A percentile compares a stretch with the other conserved stretches of the same genome.
Conservation (phyloP, 176 grass and related monocot species). For the Poa annua region DNA sequence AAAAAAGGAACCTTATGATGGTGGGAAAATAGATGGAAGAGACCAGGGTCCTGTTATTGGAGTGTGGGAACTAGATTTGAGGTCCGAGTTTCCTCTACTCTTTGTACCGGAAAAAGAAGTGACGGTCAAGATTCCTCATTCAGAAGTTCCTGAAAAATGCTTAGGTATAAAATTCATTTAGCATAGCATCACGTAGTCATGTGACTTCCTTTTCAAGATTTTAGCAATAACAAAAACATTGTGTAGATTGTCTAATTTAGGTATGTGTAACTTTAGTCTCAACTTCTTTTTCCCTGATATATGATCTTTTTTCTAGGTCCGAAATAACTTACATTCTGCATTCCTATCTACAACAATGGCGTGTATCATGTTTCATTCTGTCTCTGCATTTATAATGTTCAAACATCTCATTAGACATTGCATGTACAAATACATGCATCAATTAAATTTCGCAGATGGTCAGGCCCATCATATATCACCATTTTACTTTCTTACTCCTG, state of each 20-base stretch:
- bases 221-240: not conserved
- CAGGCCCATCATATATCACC: not conserved
- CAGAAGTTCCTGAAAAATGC: slow-evolving; percentile 85
- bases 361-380: not conserved
- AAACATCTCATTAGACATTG: slow-evolving; percentile 21
- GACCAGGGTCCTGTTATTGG: slow-evolving; percentile 58
- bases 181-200: not conserved
- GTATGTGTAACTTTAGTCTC: not conserved
- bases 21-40: slow-evolving; percentile 72
- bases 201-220: not conserved
- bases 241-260: not conserved
- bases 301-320: not conserved
- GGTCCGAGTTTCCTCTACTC: slow-evolving; percentile 74
- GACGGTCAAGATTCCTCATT: slow-evolving; percentile 87
- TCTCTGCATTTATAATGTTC: not conserved
- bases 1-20: slow-evolving; percentile 61
- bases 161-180: slow-evolving; percentile 54
- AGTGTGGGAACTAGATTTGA: slow-evolving; percentile 92
- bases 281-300: not conserved
- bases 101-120: slow-evolving; percentile 87
- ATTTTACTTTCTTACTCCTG: not conserved
- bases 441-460: not conserved
- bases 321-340: not conserved
- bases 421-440: not conserved
- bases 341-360: not conserved